These are phyloP conservation scores for Tylopilus sp. DNA, from an alignment of 1,284 basidiomycete genomes.

Conservation along the genomic window DNA sequence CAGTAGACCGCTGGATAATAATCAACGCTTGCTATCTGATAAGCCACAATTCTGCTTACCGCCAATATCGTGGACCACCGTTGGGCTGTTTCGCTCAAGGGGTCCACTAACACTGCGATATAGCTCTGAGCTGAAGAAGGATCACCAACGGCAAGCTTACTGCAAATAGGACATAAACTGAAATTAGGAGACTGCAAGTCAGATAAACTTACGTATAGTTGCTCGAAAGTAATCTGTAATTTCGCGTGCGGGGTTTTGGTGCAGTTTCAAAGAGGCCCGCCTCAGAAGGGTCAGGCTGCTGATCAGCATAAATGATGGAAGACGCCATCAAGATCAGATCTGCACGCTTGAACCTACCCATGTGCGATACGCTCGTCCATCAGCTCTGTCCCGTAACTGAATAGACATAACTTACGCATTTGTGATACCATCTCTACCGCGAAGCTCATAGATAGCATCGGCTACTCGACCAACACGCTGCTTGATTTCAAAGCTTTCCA, in stretches of 20 bases:
- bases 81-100: slow-evolving; percentile 81
- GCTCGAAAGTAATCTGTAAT: slow-evolving; percentile 57
- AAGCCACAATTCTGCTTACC: slow-evolving; percentile 38
- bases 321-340: slow-evolving; percentile 62
- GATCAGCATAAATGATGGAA: slow-evolving; percentile 67
- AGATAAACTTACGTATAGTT: slow-evolving; percentile 57
- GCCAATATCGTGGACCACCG: slow-evolving; percentile 78
- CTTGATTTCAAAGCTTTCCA: slow-evolving; percentile 69
- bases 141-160: slow-evolving; percentile 70
- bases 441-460: slow-evolving; percentile 56
- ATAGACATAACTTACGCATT: slow-evolving; percentile 42
- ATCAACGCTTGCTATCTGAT: neutral
- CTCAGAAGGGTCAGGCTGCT: slow-evolving; percentile 67
- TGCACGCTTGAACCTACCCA: slow-evolving; percentile 48
- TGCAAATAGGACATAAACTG: slow-evolving; percentile 28
- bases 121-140: slow-evolving; percentile 65
- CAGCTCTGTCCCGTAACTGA: neutral
- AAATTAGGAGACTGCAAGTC: neutral
- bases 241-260: slow-evolving; percentile 50
- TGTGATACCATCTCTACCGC: slow-evolving; percentile 38
- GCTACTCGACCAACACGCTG: slow-evolving; percentile 69
- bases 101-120: slow-evolving; percentile 78
- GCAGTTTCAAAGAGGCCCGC: slow-evolving; percentile 68
- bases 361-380: slow-evolving; percentile 2
- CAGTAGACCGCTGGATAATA: slow-evolving; percentile 18